These are phyloP conservation scores for Naganishia onofrii DNA, from an alignment of 768 basidiomycete species.

Conservation along the genomic window DNA sequence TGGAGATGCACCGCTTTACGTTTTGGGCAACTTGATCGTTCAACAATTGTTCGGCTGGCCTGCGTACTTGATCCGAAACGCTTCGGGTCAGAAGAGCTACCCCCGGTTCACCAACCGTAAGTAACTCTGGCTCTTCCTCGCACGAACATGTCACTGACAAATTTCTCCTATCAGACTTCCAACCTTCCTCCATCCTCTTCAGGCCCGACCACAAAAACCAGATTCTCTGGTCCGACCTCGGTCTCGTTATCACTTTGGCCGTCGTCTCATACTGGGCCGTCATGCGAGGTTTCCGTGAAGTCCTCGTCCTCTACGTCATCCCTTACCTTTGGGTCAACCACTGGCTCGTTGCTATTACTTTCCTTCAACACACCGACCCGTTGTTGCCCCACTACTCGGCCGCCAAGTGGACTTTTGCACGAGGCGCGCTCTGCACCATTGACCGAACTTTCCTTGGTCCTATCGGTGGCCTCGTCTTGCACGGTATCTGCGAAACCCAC, in stretches of 20 bases:
- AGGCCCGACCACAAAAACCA: slow-evolving; percentile 72
- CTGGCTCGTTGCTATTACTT: slow-evolving; percentile 94
- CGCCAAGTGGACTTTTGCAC: slow-evolving; percentile 83
- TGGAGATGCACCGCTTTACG: slow-evolving; percentile 77
- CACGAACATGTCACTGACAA: not conserved
- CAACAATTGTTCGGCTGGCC: slow-evolving; percentile 77
- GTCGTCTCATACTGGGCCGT: slow-evolving; percentile 61
- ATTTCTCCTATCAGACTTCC: slow-evolving; percentile 63
- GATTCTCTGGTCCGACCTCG: slow-evolving; percentile 77
- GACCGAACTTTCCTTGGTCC: slow-evolving; percentile 81
- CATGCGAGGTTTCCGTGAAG: slow-evolving; percentile 65
- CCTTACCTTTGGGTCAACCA: slow-evolving; percentile 77
- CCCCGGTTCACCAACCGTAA: slow-evolving; percentile 74
- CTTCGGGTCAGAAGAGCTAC: slow-evolving; percentile 80
- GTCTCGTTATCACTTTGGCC: slow-evolving; percentile 70
- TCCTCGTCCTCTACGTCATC: slow-evolving; percentile 75
- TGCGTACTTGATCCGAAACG: slow-evolving; percentile 74
- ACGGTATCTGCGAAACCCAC: slow-evolving; percentile 93
- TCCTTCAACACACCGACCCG: slow-evolving; percentile 97
- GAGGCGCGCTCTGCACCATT: slow-evolving; percentile 87
- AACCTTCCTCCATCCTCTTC: slow-evolving; percentile 74
- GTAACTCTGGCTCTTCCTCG: slow-evolving; percentile 42
- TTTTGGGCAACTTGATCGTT: slow-evolving; percentile 49
- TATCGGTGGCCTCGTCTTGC: slow-evolving; percentile 78
- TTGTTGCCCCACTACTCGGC: slow-evolving; percentile 89